Conservation (phyloP, 1,284 basidiomycete species). For the Pseudozyma sp. region DNA sequence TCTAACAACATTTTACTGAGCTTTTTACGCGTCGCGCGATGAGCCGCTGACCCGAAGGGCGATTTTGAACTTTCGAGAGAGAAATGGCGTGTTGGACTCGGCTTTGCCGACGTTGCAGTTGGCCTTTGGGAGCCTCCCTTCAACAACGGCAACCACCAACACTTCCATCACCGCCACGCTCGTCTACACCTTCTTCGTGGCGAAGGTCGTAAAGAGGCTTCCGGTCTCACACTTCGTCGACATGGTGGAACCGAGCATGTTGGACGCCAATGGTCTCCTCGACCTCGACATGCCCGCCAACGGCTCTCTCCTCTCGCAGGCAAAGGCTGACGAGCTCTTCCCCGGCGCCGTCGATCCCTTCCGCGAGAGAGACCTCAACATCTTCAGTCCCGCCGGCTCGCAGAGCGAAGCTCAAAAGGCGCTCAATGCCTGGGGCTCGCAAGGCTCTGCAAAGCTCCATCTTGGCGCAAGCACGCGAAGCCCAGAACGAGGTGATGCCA, state of each 20-base stretch:
- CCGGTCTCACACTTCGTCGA: neutral
- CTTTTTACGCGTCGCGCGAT: conserved; percentile 45
- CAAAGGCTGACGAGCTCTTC: conserved; percentile 35
- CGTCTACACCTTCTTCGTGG: too few species aligned
- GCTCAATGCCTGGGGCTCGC: conserved; percentile 37
- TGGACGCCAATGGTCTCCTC: conserved; percentile 42
- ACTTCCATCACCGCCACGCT: too few species aligned
- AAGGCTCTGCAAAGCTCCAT: conserved; percentile 13
- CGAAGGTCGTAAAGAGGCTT: too few species aligned
- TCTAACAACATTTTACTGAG: conserved; percentile 12
- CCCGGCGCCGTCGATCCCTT: conserved; percentile 14
- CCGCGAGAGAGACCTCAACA: conserved; percentile 26
- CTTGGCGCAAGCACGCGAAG: neutral
- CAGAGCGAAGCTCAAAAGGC: conserved; percentile 45
- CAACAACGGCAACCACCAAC: too few species aligned
- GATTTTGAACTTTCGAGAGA: conserved; percentile 2
- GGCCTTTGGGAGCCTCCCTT: too few species aligned
- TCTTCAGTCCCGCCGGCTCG: conserved; percentile 15
- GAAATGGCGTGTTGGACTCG: conserved; percentile 32
- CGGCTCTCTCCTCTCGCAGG: conserved; percentile 16
- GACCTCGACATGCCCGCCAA: conserved; percentile 21
- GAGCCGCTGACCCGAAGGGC: neutral
- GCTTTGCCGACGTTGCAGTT: neutral
- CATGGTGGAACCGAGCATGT: conserved; percentile 24
- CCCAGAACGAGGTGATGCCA: conserved; percentile 14